These are phyloP conservation scores for Pseudopithomyces chartarum DNA, from an alignment of 2,329 filamentous ascomycete species.

Conservation along the genomic window DNA sequence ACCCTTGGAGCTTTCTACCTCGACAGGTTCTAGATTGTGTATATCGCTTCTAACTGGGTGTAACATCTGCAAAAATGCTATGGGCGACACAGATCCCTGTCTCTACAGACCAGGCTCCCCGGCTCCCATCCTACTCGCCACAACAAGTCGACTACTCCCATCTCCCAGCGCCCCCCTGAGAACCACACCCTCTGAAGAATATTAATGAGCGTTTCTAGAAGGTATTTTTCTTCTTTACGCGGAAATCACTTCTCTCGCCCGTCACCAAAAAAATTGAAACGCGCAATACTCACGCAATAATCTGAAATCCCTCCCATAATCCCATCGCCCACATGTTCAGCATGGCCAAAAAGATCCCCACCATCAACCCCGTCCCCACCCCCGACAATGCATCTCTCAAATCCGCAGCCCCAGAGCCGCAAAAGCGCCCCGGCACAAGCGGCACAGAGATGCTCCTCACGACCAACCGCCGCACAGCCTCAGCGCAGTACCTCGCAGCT, in stretches of 20 bases:
- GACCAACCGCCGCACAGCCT: conserved; percentile 18
- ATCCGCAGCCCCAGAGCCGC: conserved; percentile 6
- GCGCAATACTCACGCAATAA: no score
- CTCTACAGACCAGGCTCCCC: background rate
- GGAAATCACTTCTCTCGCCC: conserved; percentile 10
- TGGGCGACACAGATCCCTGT: background rate
- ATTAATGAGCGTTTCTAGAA: background rate
- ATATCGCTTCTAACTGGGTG: no score
- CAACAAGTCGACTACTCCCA: background rate
- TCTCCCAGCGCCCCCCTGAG: background rate
- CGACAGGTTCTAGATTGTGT: no score
- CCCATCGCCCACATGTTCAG: conserved; percentile 13
- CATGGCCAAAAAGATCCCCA: conserved; percentile 12
- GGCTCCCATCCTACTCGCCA: background rate
- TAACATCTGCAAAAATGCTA: background rate
- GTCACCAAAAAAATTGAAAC: background rate
- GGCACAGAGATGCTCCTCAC: conserved; percentile 20
- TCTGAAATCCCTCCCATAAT: no score
- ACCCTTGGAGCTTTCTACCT: no score
- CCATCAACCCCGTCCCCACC: background rate
- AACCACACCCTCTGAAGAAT: background rate
- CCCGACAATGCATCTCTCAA: background rate
- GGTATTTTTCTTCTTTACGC: conserved; percentile 4
- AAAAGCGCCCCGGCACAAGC: conserved; percentile 17
- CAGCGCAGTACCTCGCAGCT: conserved; percentile 15